A percentile compares a stretch with the other conserved stretches of the same genome.
Evolutionary conservation across 495 filamentous ascomycete species (phyloP).

Genomic region (Aspergillus funiculosus): DNA sequence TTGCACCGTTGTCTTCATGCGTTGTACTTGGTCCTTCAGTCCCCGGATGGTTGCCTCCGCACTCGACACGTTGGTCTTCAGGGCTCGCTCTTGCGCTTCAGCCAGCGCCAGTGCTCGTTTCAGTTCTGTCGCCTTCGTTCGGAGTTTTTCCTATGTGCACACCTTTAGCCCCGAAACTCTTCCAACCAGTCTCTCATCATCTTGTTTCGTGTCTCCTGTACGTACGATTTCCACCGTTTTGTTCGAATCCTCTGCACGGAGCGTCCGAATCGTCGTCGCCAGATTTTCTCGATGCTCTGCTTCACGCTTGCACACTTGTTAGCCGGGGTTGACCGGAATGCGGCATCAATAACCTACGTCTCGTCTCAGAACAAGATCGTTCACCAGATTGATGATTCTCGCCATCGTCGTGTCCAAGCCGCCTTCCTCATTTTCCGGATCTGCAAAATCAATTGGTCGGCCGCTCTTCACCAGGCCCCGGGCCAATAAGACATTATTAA

Average conservation of each 20-base stretch:
- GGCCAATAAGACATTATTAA: constrained; percentile 92
- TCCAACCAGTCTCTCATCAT: background rate
- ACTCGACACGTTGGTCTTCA: constrained; percentile 60
- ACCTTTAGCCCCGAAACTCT: constrained; percentile 13
- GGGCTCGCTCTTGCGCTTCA: constrained; percentile 64
- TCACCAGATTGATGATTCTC: constrained; percentile 82
- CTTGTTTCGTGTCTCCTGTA: background rate
- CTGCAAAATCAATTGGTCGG: constrained; percentile 76
- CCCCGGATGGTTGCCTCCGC: constrained; percentile 63
- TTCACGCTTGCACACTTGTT: constrained; percentile 59
- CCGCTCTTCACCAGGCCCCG: constrained; percentile 83
- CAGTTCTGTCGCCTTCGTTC: constrained; percentile 64
- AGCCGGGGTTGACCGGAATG: constrained; percentile 11
- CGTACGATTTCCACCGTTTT: constrained; percentile 56
- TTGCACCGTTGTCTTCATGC: constrained; percentile 66
- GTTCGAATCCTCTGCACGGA: constrained; percentile 65
- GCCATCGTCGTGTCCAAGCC: constrained; percentile 67
- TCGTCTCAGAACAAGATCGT: constrained; percentile 79
- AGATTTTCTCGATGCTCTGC: constrained; percentile 76
- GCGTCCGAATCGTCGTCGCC: constrained; percentile 67
- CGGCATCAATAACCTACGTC: constrained; percentile 53
- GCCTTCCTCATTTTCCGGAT: constrained; percentile 60
- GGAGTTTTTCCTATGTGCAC: constrained; percentile 48
- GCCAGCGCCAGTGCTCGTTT: constrained; percentile 68
- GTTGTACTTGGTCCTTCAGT: constrained; percentile 73